phyloP scores from a whole-genome alignment of 768 basidiomycete genomes.

The Hygrocybe punicea region DNA sequence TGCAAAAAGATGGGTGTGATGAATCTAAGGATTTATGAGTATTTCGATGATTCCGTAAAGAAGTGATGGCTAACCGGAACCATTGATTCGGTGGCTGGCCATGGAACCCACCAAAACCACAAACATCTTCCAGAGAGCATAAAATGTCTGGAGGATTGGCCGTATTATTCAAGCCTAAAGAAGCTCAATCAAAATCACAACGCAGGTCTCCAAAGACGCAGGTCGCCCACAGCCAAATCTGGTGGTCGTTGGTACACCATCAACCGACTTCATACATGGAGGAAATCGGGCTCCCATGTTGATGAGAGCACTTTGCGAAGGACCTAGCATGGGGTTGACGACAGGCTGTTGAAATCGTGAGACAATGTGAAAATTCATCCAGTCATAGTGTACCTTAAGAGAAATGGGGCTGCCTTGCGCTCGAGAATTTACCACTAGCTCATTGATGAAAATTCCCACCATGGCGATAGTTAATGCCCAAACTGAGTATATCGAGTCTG shows the following conservation, averaged over 20 bases:
- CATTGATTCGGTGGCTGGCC: constrained; percentile 44
- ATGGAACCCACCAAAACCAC: constrained; percentile 77
- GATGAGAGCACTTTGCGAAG: constrained; percentile 78
- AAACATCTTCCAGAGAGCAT: constrained; percentile 79
- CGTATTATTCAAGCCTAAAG: constrained; percentile 74
- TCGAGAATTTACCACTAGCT: constrained; percentile 70
- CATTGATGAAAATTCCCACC: constrained; percentile 77
- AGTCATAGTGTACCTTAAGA: constrained; percentile 53
- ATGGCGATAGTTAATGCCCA: constrained; percentile 65
- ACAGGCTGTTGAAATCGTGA: constrained; percentile 48
- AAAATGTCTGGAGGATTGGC: constrained; percentile 66
- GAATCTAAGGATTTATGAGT: constrained; percentile 49
- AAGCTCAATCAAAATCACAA: neutral
- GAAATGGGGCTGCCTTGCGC: constrained; percentile 83
- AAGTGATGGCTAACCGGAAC: constrained; percentile 39
- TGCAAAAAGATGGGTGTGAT: constrained; percentile 89
- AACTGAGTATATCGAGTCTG: constrained; percentile 35
- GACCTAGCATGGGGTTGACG: constrained; percentile 90
- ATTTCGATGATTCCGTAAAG: neutral
- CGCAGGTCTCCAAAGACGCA: neutral
- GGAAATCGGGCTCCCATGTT: constrained; percentile 89
- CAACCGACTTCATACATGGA: constrained; percentile 82
- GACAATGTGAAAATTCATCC: neutral
- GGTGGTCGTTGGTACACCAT: constrained; percentile 51
- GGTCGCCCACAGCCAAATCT: constrained; percentile 53